Evolutionary conservation across 345 rosid genomes (phyloP), one percentile per base, ranked within the genome.

Genomic region (Eucalyptus pumila): DNA sequence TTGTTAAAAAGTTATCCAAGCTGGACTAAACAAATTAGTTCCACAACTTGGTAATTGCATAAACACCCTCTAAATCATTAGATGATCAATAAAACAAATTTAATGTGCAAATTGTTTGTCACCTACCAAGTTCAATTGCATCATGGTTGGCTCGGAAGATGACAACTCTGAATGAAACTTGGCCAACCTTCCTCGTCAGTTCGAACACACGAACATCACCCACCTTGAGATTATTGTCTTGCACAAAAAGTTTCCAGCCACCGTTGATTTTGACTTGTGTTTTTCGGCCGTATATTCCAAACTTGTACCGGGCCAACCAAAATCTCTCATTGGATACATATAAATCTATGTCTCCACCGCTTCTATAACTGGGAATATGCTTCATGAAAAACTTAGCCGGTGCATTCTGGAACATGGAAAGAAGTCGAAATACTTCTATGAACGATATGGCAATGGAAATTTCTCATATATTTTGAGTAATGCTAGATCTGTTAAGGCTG

Each of bases 191-290:
- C 52, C 37, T 50, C 6, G 16, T 47, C 87, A 90, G 23, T 86
- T 91, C 92, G 51, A 91, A 91, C 51, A 88, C 88, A 67, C 91
- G 87, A 81, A 86, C 85, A 87, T 91, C 91, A 48, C 91, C 89
- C 40, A 88, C 45, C 32, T 26, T 50, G 67, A 91, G 44, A 48
- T 40, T 34, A 23, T 91, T 87, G 51, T 86, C 89, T 48, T 40
- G 69, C 44, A 45, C 93, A 88, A 91, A 90, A 30, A 16, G 30
- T 80, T 76, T 88, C 91, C 93, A 91, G 45, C 93, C 89, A 54
- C 27, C 0, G 30, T 51, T 6, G 15, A 89, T 15, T 86, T 51
- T 86, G 54, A 49, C 88, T 37, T 72, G 27, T 37, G 14, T 21
- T 19, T 72, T 72, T 19, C 8, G 27, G 27, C 27, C 42, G 81